Evolutionary conservation across 2,329 filamentous ascomycete species (phyloP).

Genomic region (Penicillium aurantiogriseum): DNA sequence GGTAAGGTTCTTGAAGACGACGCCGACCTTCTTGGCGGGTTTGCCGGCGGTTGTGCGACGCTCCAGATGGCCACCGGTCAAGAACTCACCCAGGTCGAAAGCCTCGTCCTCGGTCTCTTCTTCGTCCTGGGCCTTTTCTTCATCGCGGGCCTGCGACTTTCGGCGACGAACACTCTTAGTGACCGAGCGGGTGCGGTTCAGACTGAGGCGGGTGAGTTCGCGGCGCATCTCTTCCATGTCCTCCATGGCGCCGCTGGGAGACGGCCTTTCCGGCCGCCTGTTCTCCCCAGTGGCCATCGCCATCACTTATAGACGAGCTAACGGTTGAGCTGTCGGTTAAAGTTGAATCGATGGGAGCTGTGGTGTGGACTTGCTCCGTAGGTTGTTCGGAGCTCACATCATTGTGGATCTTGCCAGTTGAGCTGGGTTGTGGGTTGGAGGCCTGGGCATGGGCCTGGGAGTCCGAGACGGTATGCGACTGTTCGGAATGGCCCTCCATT

Average conservation of each 20-base stretch:
- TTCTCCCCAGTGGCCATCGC: constrained; percentile 63
- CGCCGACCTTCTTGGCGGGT: constrained; percentile 73
- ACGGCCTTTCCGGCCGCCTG: constrained; percentile 55
- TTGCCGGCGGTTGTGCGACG: constrained; percentile 62
- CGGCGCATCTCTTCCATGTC: constrained; percentile 59
- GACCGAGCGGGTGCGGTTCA: constrained; percentile 37
- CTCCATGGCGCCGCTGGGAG: constrained; percentile 55
- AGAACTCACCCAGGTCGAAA: constrained; percentile 68
- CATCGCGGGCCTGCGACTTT: constrained; percentile 34
- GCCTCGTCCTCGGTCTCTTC: constrained; percentile 25
- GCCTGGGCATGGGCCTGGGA: constrained; percentile 5
- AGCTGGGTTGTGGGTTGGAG: not conserved
- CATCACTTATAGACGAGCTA: constrained; percentile 18
- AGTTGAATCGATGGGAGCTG: constrained; percentile 7
- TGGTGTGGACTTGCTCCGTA: constrained; percentile 4
- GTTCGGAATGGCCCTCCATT: constrained; percentile 21
- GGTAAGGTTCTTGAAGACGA: constrained; percentile 72
- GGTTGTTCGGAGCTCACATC: not conserved
- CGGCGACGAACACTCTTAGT: constrained; percentile 28
- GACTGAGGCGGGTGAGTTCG: constrained; percentile 55
- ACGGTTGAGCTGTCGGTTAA: constrained; percentile 18
- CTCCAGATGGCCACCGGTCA: constrained; percentile 73
- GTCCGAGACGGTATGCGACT: constrained; percentile 15
- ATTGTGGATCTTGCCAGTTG: not conserved
- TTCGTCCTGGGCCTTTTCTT: constrained; percentile 47